Evolutionary conservation across 2,329 filamentous ascomycete genomes (phyloP).

Genomic region (Metarhizium rileyi): DNA sequence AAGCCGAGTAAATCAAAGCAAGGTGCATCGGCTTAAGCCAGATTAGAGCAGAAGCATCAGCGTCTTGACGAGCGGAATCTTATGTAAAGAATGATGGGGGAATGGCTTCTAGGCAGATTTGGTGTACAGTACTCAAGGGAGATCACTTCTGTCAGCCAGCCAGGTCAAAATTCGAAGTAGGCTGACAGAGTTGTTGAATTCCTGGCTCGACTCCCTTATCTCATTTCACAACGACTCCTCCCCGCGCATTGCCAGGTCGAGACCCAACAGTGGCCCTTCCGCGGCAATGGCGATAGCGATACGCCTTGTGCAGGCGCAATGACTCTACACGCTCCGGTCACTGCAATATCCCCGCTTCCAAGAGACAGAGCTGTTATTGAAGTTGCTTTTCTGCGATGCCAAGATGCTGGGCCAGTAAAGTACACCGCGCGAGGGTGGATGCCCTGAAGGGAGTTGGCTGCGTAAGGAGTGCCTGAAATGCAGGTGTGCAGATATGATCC

Average conservation of each 20-base stretch:
- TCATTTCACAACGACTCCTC: background rate
- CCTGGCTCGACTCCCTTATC: background rate
- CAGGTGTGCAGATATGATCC: background rate
- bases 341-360: background rate
- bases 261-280: constrained; percentile 1
- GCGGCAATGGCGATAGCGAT: background rate
- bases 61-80: background rate
- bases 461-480: background rate
- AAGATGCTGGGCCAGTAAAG: background rate
- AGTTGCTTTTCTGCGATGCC: background rate
- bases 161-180: background rate
- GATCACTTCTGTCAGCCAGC: background rate
- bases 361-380: background rate
- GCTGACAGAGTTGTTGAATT: background rate
- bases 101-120: background rate
- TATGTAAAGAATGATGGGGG: background rate
- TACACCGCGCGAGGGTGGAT: background rate
- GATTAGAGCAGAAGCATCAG: background rate
- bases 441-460: background rate
- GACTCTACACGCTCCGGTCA: background rate
- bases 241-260: constrained; percentile 1
- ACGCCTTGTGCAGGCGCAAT: background rate
- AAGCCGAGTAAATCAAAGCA: too few species aligned
- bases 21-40: background rate
- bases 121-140: background rate